Evolutionary conservation across 176 grass and related monocot species (phyloP), one percentile per base, ranked within the genome.

Genomic region (Panicum miliaceum): DNA sequence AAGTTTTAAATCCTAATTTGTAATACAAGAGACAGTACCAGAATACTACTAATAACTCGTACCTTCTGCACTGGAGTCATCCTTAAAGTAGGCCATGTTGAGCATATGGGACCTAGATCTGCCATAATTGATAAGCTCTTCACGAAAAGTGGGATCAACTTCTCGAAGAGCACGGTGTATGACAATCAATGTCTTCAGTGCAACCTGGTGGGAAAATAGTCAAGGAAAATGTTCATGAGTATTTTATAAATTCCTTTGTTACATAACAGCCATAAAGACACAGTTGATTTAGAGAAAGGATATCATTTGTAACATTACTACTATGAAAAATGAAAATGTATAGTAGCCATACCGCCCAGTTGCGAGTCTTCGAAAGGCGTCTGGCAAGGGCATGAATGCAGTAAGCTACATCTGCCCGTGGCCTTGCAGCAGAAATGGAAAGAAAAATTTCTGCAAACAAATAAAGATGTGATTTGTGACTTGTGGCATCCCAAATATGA

Each of bases 341-440:
- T 19, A 58, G 74, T 20, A 60, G 60, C 27, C 76, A 69, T 96
- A 99, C 97, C 78, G 97, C 93, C 93, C 97, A 99, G 41, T 99
- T 99, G 38, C 63, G 93, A 68, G 97, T 99, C 81, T 99, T 99
- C 4, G 91, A 80, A 86, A 99, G 97, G 48, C 97, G 97, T 71
- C 97, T 99, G 22, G 97, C 91, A 81, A 99, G 97, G 79, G 97
- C 97, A 84, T 99, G 97, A 86, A 99, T 99, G 85, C 93, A 99
- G 71, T 99, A 99, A 79, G 93, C 97, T 76, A 99, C 97, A 82
- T 99, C 97, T 84, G 97, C 97, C 43, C 97, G 72, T 13, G 97
- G 97, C 84, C 97, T 96, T 89, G 97, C 71, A 82, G 97, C 91
- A 86, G 97, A 99, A 89, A 99, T 96, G 81, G 93, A 92, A 54